Percentiles rank a stretch among this genome's conserved stretches.
These are phyloP conservation scores for Hyphopichia buzzinii DNA, from an alignment of 1,139 yeast genomes.

Conservation along the genomic window DNA sequence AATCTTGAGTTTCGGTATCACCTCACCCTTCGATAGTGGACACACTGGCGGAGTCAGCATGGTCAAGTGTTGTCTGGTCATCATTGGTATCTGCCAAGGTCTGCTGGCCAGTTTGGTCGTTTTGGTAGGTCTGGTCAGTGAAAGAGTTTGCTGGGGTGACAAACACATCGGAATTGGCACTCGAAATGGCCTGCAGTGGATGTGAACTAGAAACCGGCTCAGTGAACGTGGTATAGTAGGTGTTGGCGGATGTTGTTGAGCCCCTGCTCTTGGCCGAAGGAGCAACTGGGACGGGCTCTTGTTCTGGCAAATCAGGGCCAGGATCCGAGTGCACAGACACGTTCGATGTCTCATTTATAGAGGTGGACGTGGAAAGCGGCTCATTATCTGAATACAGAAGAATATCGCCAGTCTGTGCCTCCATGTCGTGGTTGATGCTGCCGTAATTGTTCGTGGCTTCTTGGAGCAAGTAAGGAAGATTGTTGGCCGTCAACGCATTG, in stretches of 20 bases:
- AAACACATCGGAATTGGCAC: conserved; percentile 2
- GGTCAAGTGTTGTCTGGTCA: conserved; percentile 2
- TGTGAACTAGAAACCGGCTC: neutral
- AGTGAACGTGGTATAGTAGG: neutral
- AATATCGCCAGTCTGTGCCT: conserved; percentile 6
- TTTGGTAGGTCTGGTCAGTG: neutral
- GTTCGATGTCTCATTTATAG: no score
- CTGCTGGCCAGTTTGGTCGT: neutral
- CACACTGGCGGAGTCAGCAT: conserved; percentile 3
- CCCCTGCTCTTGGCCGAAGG: neutral
- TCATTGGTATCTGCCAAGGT: neutral
- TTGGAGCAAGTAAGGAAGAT: conserved; percentile 9
- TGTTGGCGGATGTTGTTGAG: neutral
- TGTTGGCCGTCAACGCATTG: conserved; percentile 17
- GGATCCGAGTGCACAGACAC: neutral
- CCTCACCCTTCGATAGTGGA: conserved; percentile 3
- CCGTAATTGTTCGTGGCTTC: neutral
- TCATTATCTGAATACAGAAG: conserved; percentile 4
- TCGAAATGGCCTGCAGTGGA: neutral
- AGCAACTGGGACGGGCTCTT: neutral
- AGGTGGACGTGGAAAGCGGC: conserved; percentile 1
- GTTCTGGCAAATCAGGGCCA: neutral
- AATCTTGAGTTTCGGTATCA: no score
- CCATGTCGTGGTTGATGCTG: conserved; percentile 12
- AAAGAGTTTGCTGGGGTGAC: conserved; percentile 7